Conservation (phyloP, 2,329 filamentous ascomycete genomes). For the Colletotrichum lindemuthianum region DNA sequence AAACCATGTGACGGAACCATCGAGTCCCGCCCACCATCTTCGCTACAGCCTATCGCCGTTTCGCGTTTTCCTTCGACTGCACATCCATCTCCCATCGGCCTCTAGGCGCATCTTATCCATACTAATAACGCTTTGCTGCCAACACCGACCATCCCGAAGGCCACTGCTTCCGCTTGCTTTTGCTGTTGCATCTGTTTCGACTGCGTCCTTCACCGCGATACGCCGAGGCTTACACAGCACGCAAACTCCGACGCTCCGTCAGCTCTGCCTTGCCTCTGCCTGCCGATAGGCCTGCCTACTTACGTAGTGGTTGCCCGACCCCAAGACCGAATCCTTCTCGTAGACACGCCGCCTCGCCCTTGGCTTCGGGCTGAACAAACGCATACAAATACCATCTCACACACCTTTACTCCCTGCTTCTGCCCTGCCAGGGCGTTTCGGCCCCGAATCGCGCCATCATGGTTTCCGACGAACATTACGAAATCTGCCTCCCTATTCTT, state of each 20-base stretch:
- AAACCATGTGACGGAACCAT: slow-evolving; percentile 37
- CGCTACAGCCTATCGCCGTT: slow-evolving; percentile 24
- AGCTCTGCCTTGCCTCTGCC: slow-evolving; percentile 24
- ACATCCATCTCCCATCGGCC: slow-evolving; percentile 8
- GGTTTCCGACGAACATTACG: slow-evolving; percentile 93
- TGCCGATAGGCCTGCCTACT: neutral
- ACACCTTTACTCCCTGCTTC: slow-evolving; percentile 21
- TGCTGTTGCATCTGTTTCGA: neutral
- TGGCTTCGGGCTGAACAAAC: slow-evolving; percentile 25
- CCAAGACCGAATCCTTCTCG: slow-evolving; percentile 28
- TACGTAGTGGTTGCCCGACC: slow-evolving; percentile 34
- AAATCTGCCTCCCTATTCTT: slow-evolving; percentile 88
- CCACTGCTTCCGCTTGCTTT: no score
- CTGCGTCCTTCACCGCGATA: neutral
- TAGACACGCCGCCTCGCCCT: slow-evolving; percentile 32
- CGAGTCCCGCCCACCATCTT: slow-evolving; percentile 33
- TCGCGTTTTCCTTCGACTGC: slow-evolving; percentile 7
- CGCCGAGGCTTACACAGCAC: slow-evolving; percentile 30
- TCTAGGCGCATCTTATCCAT: slow-evolving; percentile 1
- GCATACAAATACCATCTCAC: slow-evolving; percentile 29
- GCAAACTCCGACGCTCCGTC: slow-evolving; percentile 19
- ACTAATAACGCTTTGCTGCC: no score
- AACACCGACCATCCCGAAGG: neutral
- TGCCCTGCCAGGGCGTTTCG: slow-evolving; percentile 17
- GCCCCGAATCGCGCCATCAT: slow-evolving; percentile 61